Evolutionary conservation across 352 stramenopile species (phyloP), one percentile per base, ranked within the genome.

Genomic region (Blastocystis sp.): DNA sequence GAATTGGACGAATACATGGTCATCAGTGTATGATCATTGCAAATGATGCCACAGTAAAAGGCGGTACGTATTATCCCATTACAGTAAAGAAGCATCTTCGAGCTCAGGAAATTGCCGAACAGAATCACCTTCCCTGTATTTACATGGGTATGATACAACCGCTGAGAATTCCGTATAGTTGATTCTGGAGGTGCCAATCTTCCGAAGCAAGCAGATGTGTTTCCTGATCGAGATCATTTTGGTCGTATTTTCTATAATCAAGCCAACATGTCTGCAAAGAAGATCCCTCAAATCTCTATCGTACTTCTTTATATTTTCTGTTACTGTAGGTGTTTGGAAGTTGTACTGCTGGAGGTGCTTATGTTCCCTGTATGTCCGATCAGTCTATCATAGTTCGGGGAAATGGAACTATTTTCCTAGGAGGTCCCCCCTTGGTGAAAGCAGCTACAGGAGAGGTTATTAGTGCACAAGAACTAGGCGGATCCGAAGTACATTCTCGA

Each of bases 241-340:
- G 96, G 96, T 56, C 90, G 96, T 9, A 97, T 98, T 87, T 99
- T 99, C 89, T 98, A 96, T 90, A 98, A 99, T 91, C 95, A 98
- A 90, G 95, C 95, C 6, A 96, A 91, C 86, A 98, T 98, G 94
- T 97, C 92, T 51, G 91, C 93, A 5, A 88, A 89, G 78, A 94
- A 94, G 12, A 97, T 99, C 75, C 94, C 95, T 19, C 96, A 99
- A 90, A 94, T 98, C 77, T 94, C 95, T 12, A 94, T 98, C 46
- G 95, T 86, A 46, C n/a, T 6, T 9, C 21, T 42, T 75, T 49
- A 16, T 5, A 49, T 29, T 12, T 11, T 46, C 37, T 86, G 21
- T 42, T 51, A 27, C 4, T 14, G n/a, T 39, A 86, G 73, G 89
- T 99, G 52, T 97, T 98, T 92, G 96, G 96, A 39, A 96, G 92